Evolutionary conservation across 2,329 filamentous ascomycete genomes (phyloP).

Genomic region (Bipolaris victoriae): DNA sequence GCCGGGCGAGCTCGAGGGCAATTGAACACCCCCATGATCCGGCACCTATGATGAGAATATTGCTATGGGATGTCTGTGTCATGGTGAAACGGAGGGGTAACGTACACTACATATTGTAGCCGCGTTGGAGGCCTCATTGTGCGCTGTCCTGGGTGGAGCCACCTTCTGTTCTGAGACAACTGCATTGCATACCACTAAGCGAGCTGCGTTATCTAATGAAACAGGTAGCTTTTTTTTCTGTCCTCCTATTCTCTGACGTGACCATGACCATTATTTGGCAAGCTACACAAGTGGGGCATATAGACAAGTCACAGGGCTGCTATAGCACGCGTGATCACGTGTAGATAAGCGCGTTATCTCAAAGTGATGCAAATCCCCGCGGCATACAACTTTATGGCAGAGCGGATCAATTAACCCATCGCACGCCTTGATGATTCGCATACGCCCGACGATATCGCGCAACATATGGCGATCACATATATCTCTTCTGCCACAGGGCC

Average conservation of each 20-base stretch:
- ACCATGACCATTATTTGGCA: neutral
- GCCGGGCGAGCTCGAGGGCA: slow-evolving; percentile 56
- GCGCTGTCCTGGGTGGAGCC: slow-evolving; percentile 2
- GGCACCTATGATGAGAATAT: slow-evolving; percentile 55
- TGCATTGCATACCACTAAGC: neutral
- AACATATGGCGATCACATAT: slow-evolving; percentile 6
- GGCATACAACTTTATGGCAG: slow-evolving; percentile 3
- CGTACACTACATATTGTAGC: neutral
- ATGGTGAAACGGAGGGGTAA: slow-evolving; percentile 1
- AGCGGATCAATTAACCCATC: slow-evolving; percentile 4
- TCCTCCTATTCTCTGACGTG: neutral
- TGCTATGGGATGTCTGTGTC: slow-evolving; percentile 7
- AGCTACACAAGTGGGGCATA: neutral
- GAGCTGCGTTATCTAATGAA: neutral
- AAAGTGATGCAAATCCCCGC: slow-evolving; percentile 12
- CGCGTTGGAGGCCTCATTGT: slow-evolving; percentile 7
- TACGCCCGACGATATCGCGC: slow-evolving; percentile 20
- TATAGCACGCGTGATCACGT: slow-evolving; percentile 15
- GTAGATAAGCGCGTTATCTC: slow-evolving; percentile 11
- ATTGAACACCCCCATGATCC: slow-evolving; percentile 60
- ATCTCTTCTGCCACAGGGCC: slow-evolving; percentile 2
- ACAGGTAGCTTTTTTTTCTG: neutral
- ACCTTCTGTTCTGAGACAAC: slow-evolving; percentile 11
- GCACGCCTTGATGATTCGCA: slow-evolving; percentile 26
- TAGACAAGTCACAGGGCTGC: neutral